Evolutionary conservation across 495 filamentous ascomycete species (phyloP).

Genomic region (Delitschia confertaspora): DNA sequence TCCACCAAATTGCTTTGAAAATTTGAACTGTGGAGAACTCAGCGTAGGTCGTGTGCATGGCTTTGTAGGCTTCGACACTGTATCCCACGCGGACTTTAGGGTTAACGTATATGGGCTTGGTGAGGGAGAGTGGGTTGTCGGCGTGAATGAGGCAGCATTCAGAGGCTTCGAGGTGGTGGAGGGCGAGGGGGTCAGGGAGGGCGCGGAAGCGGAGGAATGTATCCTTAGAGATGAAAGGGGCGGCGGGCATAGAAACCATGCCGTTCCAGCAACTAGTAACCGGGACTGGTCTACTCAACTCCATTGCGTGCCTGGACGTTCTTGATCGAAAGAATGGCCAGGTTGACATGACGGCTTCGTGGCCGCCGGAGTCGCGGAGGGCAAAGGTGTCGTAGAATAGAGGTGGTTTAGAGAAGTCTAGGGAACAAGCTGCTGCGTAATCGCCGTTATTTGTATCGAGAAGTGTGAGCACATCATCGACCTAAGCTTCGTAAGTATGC

Average conservation of each 20-base stretch:
- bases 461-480: conserved; percentile 58
- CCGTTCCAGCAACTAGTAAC: conserved; percentile 82
- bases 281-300: conserved; percentile 48
- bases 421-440: conserved; percentile 73
- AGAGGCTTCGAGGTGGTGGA: conserved; percentile 61
- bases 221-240: no score
- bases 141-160: conserved; percentile 80
- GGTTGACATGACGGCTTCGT: conserved; percentile 51
- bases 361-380: conserved; percentile 59
- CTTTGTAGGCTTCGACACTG: conserved; percentile 47
- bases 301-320: conserved; percentile 50
- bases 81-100: conserved; percentile 72
- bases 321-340: conserved; percentile 71
- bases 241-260: conserved; percentile 53
- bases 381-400: conserved; percentile 80
- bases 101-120: conserved; percentile 65
- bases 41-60: conserved; percentile 31
- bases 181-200: conserved; percentile 58
- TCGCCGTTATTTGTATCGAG: conserved; percentile 60
- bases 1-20: no score
- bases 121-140: conserved; percentile 50
- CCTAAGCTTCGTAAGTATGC: no score
- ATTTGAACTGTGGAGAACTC: not conserved
- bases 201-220: conserved; percentile 55
- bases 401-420: conserved; percentile 65